Base-by-base conservation (phyloP, 495 filamentous ascomycete genomes). In the Xylaria venustula region DNA sequence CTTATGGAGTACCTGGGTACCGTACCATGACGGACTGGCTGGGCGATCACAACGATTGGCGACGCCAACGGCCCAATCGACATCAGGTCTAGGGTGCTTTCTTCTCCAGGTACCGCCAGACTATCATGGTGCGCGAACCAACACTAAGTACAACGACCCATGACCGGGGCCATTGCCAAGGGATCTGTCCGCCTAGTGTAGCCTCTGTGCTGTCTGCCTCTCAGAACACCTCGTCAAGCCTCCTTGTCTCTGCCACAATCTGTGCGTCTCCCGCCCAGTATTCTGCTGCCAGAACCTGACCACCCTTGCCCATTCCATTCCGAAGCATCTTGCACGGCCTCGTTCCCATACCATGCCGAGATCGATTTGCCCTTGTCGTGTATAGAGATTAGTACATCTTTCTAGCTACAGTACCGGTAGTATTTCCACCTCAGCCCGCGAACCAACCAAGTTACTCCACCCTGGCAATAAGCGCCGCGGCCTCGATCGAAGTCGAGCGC, bases 51-150 rank as follows among this genome's bases (percentile, higher is more conserved):
- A 62, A 12, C 63, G 54, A 66, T 61, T 62, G 63, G 28, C 58
- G 49, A 60, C 47, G 48, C 26, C 14, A 51, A 50, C 36, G 36
- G 61, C 15, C 68, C 63, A 68, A 63, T 68, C 48, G 64, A 54
- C 57, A 50, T 15, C 4, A 3, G 42, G 14, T 11, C 45, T 22
- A 12, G 32, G 30, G 44, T 26, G 55, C 44, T 37, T 25, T 11
- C 30, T 34, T 34, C 5, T 34, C 30, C 30, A 34, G 11, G 30
- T 11, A 34, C 17, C 20, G 37, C 20, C 20, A n/a, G 55, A 54
- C 65, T 54, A 59, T 61, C 67, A 63, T 69, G 64, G 68, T 71
- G 66, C 62, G 68, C 68, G 66, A 37, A 54, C 58, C 41, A 3
- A 15, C 7, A 36, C 36, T 22, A 37, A 20, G 26, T 34, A 34